phyloP scores from a whole-genome alignment of 2,329 filamentous ascomycete species.

The Xylaria digitata region DNA sequence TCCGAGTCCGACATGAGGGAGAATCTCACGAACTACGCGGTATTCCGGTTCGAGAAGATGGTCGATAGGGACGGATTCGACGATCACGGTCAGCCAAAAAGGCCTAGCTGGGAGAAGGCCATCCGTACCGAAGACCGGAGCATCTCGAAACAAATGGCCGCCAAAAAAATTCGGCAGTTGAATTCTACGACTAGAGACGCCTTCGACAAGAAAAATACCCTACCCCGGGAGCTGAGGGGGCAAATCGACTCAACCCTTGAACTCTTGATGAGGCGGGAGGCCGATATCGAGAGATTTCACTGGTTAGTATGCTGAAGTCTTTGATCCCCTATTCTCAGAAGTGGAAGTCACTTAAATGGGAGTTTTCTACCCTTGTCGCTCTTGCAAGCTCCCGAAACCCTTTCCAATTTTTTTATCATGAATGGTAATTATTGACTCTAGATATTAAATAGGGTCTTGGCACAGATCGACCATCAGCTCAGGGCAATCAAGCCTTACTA shows the following conservation, averaged over 20 bases:
- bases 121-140: conserved; percentile 50
- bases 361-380: too few relatives aligned
- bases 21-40: conserved; percentile 54
- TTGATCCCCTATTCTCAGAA: too few relatives aligned
- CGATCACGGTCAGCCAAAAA: conserved; percentile 50
- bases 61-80: conserved; percentile 50
- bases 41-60: conserved; percentile 58
- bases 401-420: too few relatives aligned
- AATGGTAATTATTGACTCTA: too few relatives aligned
- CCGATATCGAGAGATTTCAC: conserved; percentile 52
- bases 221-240: conserved; percentile 53
- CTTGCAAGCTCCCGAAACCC: too few relatives aligned
- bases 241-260: conserved; percentile 57
- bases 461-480: conserved; percentile 58
- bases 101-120: conserved; percentile 57
- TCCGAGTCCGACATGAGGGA: conserved; percentile 55
- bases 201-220: conserved; percentile 53
- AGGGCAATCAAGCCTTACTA: conserved; percentile 45
- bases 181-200: conserved; percentile 50
- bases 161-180: conserved; percentile 53
- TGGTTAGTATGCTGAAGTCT: conserved; percentile 39
- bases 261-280: conserved; percentile 51
- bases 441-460: conserved; percentile 47
- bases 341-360: too few relatives aligned
- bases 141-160: conserved; percentile 54